These are phyloP conservation scores for Ceriops tagal DNA, from an alignment of 345 rosid species.

Conservation along the genomic window DNA sequence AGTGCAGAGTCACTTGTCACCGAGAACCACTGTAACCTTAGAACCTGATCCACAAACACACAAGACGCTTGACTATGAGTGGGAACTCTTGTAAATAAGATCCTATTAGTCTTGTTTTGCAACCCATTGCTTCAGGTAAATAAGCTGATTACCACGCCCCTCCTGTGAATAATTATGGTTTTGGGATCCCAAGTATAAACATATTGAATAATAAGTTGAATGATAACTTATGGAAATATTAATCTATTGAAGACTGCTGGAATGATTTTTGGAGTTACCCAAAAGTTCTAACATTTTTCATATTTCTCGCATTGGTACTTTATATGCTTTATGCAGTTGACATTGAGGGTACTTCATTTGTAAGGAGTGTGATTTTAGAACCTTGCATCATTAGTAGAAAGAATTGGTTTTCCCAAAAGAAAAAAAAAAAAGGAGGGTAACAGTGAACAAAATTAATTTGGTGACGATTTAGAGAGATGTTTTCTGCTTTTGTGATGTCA, in stretches of 20 bases:
- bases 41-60: constrained; percentile 18
- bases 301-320: neutral
- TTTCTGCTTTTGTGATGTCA: too few species aligned
- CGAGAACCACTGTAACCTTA: constrained; percentile 11
- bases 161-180: constrained; percentile 7
- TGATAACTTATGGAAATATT: neutral
- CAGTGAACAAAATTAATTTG: too few species aligned
- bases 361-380: too few species aligned
- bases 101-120: neutral
- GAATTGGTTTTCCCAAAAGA: too few species aligned
- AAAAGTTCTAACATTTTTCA: neutral
- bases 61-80: constrained; percentile 38
- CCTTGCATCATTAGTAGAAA: too few species aligned
- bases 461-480: too few species aligned
- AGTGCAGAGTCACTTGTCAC: constrained; percentile 17
- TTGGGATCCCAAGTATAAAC: neutral
- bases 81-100: constrained; percentile 61
- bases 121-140: constrained; percentile 7
- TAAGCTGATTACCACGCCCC: neutral
- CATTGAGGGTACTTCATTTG: too few species aligned
- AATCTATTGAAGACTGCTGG: too few species aligned
- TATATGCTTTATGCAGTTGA: neutral
- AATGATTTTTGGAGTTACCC: neutral
- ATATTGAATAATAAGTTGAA: constrained; percentile 2
- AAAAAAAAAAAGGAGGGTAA: too few species aligned